phyloP scores from a whole-genome alignment of 2,329 filamentous ascomycete species.

The Colletotrichum karsti region DNA sequence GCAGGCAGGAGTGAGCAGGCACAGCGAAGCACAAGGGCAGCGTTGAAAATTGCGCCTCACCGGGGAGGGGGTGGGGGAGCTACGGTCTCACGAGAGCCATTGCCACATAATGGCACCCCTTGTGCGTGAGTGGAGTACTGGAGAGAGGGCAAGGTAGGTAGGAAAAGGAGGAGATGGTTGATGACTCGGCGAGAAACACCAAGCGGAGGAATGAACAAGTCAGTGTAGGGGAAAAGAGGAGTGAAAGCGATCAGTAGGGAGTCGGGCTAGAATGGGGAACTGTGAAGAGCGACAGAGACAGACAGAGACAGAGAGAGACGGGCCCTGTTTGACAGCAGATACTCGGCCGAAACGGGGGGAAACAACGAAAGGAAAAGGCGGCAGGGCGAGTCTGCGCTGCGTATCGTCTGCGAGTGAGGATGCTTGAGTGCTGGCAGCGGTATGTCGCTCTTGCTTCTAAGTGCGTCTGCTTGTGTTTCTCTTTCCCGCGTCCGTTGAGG shows the following conservation, averaged over 20 bases:
- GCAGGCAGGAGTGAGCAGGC: slow-evolving; percentile 27
- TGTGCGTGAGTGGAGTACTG: slow-evolving; percentile 29
- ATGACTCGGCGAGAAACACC: slow-evolving; percentile 26
- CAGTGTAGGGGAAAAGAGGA: slow-evolving; percentile 21
- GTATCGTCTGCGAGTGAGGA: slow-evolving; percentile 1
- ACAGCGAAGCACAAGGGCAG: slow-evolving; percentile 32
- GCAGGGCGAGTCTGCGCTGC: slow-evolving; percentile 17
- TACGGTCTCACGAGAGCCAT: slow-evolving; percentile 42
- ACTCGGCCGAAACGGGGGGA: slow-evolving; percentile 25
- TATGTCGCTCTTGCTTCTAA: slow-evolving; percentile 14
- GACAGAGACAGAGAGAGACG: slow-evolving; percentile 15
- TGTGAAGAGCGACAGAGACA: slow-evolving; percentile 25
- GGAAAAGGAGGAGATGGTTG: slow-evolving; percentile 25
- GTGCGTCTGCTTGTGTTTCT: slow-evolving; percentile 23
- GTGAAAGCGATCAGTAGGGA: slow-evolving; percentile 23
- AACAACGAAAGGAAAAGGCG: slow-evolving; percentile 27
- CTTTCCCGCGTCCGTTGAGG: not conserved
- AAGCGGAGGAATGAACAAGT: slow-evolving; percentile 18
- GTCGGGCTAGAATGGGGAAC: slow-evolving; percentile 27
- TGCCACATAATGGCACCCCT: slow-evolving; percentile 36
- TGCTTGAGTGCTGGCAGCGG: slow-evolving; percentile 8
- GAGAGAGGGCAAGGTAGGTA: slow-evolving; percentile 26
- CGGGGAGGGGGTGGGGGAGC: slow-evolving; percentile 32
- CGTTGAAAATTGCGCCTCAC: slow-evolving; percentile 33
- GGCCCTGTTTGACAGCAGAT: slow-evolving; percentile 23